These are phyloP conservation scores for Aspergillus melleus DNA, from an alignment of 2,329 filamentous ascomycete genomes.

Conservation along the genomic window DNA sequence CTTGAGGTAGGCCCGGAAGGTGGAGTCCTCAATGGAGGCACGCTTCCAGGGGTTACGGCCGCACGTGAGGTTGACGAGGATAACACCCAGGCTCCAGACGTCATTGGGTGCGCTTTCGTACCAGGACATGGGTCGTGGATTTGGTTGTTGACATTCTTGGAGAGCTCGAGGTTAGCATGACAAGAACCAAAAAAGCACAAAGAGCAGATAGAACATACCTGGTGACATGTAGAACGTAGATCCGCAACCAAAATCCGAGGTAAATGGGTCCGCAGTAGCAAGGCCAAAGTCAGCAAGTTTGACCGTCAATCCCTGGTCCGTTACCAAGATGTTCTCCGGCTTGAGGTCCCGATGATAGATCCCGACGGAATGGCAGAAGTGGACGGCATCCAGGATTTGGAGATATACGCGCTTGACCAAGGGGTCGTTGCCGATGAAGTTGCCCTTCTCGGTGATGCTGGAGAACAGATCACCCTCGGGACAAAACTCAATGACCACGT, in stretches of 20 bases:
- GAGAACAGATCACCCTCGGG: conserved; percentile 95
- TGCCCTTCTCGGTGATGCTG: conserved; percentile 93
- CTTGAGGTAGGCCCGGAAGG: conserved; percentile 86
- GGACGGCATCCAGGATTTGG: conserved; percentile 93
- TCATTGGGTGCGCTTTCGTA: conserved; percentile 95
- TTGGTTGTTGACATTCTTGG: conserved; percentile 83
- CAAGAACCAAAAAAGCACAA: neutral
- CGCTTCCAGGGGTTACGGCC: conserved; percentile 99
- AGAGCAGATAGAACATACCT: conserved; percentile 61
- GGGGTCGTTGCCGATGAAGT: conserved; percentile 89
- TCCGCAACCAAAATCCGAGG: conserved; percentile 94
- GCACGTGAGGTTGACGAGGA: conserved; percentile 95
- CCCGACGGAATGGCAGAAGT: conserved; percentile 87
- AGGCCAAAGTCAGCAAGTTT: conserved; percentile 98
- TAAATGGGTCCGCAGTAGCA: conserved; percentile 78
- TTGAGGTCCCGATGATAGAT: conserved; percentile 98
- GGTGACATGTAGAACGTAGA: conserved; percentile 99
- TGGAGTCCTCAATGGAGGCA: conserved; percentile 88
- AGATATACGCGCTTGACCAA: conserved; percentile 86
- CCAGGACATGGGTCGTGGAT: conserved; percentile 67
- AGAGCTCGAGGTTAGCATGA: conserved; percentile 1
- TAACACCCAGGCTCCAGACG: conserved; percentile 97
- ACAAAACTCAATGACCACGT: conserved; percentile 95
- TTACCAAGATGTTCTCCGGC: conserved; percentile 95
- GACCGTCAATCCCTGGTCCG: conserved; percentile 81